These are phyloP conservation scores for Dendrobium catenatum DNA, from an alignment of 106 monocot genomes.

Conservation along the genomic window DNA sequence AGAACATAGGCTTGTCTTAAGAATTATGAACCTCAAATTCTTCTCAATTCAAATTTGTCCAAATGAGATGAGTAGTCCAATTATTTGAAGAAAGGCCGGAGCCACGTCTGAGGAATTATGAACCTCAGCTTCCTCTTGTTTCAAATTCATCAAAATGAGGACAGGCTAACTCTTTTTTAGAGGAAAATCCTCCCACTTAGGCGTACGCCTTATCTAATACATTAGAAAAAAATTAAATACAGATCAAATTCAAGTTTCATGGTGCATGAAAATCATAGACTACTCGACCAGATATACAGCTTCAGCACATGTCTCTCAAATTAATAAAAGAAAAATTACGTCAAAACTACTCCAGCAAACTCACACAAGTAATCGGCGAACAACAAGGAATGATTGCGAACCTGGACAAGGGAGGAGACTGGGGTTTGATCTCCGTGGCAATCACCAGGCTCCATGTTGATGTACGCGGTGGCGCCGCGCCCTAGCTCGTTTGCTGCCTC, in stretches of 20 bases:
- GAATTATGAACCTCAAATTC: too few relatives aligned
- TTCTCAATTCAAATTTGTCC: too few relatives aligned
- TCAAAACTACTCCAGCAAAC: neutral
- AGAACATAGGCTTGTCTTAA: too few relatives aligned
- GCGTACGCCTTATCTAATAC: neutral
- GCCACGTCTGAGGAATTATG: too few relatives aligned
- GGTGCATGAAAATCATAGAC: neutral
- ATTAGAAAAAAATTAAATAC: neutral
- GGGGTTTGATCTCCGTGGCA: constrained; percentile 79
- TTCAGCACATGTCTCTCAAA: neutral
- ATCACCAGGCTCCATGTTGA: constrained; percentile 91
- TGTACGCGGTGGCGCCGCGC: constrained; percentile 71
- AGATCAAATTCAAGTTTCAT: neutral
- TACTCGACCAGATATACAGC: neutral
- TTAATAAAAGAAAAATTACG: neutral
- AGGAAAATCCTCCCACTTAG: too few relatives aligned
- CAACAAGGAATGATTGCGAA: constrained; percentile 6
- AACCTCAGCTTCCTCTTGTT: too few relatives aligned
- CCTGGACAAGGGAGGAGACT: constrained; percentile 68
- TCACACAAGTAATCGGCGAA: neutral
- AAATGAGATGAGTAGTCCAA: too few relatives aligned
- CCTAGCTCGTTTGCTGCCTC: constrained; percentile 51
- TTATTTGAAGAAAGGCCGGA: too few relatives aligned
- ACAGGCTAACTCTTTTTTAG: too few relatives aligned
- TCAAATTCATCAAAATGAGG: too few relatives aligned